phyloP scores from a whole-genome alignment of 2,329 filamentous ascomycete genomes.

The Eutypa lata region DNA sequence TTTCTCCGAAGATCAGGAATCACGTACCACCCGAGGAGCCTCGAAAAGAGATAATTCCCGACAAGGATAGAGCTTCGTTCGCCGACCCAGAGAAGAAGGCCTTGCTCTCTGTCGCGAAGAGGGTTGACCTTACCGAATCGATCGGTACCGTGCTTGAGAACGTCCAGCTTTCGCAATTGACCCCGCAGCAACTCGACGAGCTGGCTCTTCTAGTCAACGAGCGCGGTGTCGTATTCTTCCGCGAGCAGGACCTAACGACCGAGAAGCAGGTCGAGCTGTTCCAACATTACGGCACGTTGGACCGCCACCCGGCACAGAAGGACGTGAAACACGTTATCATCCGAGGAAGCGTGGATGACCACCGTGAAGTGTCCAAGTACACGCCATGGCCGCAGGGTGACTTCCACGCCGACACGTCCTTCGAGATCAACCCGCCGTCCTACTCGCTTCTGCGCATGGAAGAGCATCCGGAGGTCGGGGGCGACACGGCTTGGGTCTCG shows the following conservation, averaged over 20 bases:
- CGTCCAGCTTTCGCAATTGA: conserved; percentile 44
- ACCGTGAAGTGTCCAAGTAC: conserved; percentile 41
- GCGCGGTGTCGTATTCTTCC: conserved; percentile 47
- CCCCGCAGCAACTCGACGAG: conserved; percentile 44
- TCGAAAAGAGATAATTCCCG: conserved; percentile 27
- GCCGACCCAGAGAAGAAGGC: conserved; percentile 43
- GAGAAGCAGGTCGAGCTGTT: conserved; percentile 41
- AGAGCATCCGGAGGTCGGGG: conserved; percentile 44
- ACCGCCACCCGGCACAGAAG: conserved; percentile 44
- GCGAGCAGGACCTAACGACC: conserved; percentile 43
- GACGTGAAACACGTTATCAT: conserved; percentile 41
- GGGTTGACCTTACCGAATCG: conserved; percentile 39
- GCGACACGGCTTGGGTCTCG: conserved; percentile 47
- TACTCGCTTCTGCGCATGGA: conserved; percentile 51
- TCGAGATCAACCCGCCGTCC: conserved; percentile 48
- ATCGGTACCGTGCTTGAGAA: conserved; percentile 37
- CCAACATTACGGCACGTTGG: conserved; percentile 45
- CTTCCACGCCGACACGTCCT: conserved; percentile 48
- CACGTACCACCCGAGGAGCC: conserved; percentile 37
- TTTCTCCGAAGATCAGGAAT: conserved; percentile 42
- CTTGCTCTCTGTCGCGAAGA: conserved; percentile 36
- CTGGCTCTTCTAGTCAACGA: conserved; percentile 45
- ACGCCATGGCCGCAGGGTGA: conserved; percentile 45
- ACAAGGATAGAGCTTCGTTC: conserved; percentile 36
- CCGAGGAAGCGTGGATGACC: conserved; percentile 41